These are phyloP conservation scores for Monosporascus sp. DNA, from an alignment of 2,329 filamentous ascomycete species.

Conservation along the genomic window DNA sequence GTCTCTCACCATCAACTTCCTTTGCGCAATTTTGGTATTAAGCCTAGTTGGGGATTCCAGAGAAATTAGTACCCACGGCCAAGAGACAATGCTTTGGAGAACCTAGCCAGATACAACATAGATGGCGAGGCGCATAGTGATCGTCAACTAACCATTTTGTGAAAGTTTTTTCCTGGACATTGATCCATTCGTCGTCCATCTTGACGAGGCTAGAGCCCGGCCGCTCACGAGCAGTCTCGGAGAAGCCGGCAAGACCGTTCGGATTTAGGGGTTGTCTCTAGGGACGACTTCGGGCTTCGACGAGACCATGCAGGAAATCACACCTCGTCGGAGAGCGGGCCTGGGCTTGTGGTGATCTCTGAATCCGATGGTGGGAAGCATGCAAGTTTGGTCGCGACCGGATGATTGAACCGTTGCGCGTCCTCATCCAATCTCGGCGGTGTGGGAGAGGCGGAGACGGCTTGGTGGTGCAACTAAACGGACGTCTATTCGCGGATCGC, in stretches of 20 bases:
- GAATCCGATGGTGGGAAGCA: conserved; percentile 35
- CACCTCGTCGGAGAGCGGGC: conserved; percentile 23
- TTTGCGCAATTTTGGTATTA: conserved; percentile 84
- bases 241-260: conserved; percentile 36
- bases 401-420: conserved; percentile 14
- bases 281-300: conserved; percentile 27
- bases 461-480: background rate
- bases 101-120: background rate
- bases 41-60: conserved; percentile 54
- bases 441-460: conserved; percentile 9
- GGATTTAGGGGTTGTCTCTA: conserved; percentile 30
- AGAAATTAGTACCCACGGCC: conserved; percentile 11
- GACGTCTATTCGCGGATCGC: conserved; percentile 4
- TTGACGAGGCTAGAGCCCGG: conserved; percentile 38
- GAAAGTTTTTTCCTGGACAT: conserved; percentile 97
- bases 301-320: conserved; percentile 18
- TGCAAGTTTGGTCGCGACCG: conserved; percentile 34
- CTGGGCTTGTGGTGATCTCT: conserved; percentile 36
- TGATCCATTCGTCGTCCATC: conserved; percentile 67
- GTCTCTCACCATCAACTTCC: conserved; percentile 77
- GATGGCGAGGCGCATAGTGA: background rate
- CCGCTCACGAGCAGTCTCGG: conserved; percentile 45
- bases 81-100: conserved; percentile 14
- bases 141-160: conserved; percentile 74
- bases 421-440: conserved; percentile 16